Evolutionary conservation across 169 alveolate genomes (phyloP).

Genomic region (Plasmodium sp.): DNA sequence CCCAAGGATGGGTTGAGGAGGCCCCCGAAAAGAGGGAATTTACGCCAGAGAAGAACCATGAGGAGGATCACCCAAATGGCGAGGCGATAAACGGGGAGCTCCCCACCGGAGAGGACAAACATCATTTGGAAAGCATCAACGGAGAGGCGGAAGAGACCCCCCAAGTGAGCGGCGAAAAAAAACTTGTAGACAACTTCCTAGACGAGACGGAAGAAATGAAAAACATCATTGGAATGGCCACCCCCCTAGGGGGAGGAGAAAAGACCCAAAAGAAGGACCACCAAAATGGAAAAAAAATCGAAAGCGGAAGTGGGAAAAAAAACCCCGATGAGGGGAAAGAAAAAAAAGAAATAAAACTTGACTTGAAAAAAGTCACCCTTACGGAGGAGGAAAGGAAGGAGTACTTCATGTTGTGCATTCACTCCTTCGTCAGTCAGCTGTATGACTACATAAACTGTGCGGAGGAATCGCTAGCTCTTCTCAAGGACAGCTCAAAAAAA

Average conservation of each 20-base stretch:
- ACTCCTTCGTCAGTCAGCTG: conserved; percentile 67
- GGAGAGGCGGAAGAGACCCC: neutral
- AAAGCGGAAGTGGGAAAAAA: neutral
- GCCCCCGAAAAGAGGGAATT: neutral
- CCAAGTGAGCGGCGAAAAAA: neutral
- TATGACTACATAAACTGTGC: conserved; percentile 69
- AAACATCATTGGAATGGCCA: conserved; percentile 13
- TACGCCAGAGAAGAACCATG: neutral
- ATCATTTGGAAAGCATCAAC: neutral
- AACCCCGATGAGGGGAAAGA: neutral
- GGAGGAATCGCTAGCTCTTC: conserved; percentile 15
- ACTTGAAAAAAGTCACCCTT: conserved; percentile 23
- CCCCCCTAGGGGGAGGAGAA: neutral
- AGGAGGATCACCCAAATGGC: neutral
- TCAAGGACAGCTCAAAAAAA: conserved; percentile 26
- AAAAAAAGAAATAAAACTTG: conserved; percentile 64
- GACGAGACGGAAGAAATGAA: conserved; percentile 28
- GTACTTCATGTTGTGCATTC: conserved; percentile 33
- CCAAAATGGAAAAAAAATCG: neutral
- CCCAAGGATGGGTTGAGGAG: neutral
- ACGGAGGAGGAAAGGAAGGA: conserved; percentile 60
- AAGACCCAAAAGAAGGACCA: neutral
- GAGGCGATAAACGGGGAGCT: neutral
- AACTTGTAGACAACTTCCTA: neutral
- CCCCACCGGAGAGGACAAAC: neutral